Conservation (phyloP, 2,329 filamentous ascomycete genomes). For the Lasiodiplodia sp. region DNA sequence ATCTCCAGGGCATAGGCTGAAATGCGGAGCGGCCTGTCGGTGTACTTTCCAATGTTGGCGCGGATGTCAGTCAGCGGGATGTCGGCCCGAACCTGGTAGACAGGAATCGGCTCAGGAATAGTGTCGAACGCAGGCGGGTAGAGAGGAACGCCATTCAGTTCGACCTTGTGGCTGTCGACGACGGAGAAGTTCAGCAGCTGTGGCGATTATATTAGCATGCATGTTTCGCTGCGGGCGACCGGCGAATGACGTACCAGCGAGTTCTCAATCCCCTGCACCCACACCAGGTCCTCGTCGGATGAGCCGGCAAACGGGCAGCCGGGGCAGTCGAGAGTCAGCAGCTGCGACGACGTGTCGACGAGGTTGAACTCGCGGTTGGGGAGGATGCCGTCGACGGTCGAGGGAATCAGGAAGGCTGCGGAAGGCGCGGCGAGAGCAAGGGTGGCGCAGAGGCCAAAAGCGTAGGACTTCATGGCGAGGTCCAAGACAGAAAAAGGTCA, state of each 20-base stretch:
- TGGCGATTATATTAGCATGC: slow-evolving; percentile 34
- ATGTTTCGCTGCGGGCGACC: slow-evolving; percentile 31
- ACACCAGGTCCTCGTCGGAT: slow-evolving; percentile 35
- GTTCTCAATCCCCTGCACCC: slow-evolving; percentile 43
- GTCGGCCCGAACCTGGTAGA: slow-evolving; percentile 43
- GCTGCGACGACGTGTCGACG: slow-evolving; percentile 43
- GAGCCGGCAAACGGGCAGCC: slow-evolving; percentile 38
- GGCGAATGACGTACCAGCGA: slow-evolving; percentile 39
- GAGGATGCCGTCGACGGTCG: slow-evolving; percentile 38
- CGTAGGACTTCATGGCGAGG: slow-evolving; percentile 41
- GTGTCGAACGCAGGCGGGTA: slow-evolving; percentile 46
- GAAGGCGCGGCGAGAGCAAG: slow-evolving; percentile 43
- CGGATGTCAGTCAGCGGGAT: slow-evolving; percentile 32
- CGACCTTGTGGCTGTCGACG: slow-evolving; percentile 40
- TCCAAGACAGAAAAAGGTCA: slow-evolving; percentile 11
- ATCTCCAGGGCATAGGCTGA: slow-evolving; percentile 45
- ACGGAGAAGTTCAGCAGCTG: slow-evolving; percentile 49
- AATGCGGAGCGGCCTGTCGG: slow-evolving; percentile 40
- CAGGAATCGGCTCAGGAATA: slow-evolving; percentile 41
- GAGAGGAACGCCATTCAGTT: slow-evolving; percentile 47
- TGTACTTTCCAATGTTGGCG: slow-evolving; percentile 29
- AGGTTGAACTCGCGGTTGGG: slow-evolving; percentile 32
- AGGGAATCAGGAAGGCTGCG: slow-evolving; percentile 30
- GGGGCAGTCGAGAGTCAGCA: slow-evolving; percentile 44
- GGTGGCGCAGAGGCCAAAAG: slow-evolving; percentile 43